Evolutionary conservation across 768 basidiomycete species (phyloP).

Genomic region (Boletus coccyginus): DNA sequence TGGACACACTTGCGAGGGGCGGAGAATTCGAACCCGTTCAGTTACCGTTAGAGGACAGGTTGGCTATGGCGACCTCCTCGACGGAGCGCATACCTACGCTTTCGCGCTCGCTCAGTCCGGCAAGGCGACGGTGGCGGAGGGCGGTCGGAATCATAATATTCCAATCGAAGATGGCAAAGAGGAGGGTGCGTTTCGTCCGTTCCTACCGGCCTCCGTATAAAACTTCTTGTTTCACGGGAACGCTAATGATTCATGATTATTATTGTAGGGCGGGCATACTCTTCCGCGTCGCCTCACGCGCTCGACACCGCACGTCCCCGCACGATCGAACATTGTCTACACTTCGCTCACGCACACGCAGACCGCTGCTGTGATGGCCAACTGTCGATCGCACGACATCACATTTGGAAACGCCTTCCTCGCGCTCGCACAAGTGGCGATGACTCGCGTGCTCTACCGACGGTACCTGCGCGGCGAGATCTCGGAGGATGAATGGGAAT

Average conservation of each 20-base stretch:
- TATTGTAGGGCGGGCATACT: conserved; percentile 53
- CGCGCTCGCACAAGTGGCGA: conserved; percentile 50
- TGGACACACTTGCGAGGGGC: conserved; percentile 37
- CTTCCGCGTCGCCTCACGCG: conserved; percentile 43
- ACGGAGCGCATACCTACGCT: conserved; percentile 36
- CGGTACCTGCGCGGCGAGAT: conserved; percentile 49
- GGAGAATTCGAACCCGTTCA: conserved; percentile 1
- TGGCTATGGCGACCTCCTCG: conserved; percentile 40
- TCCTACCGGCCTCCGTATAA: background rate
- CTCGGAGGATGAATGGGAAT: conserved; percentile 49
- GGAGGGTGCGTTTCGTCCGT: conserved; percentile 30
- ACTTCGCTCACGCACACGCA: conserved; percentile 29
- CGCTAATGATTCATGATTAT: background rate
- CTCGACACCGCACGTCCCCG: conserved; percentile 35
- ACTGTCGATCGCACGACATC: conserved; percentile 41
- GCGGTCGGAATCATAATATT: conserved; percentile 41
- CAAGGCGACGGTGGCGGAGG: conserved; percentile 43
- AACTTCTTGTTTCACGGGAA: background rate
- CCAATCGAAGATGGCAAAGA: conserved; percentile 28
- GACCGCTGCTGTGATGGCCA: conserved; percentile 32
- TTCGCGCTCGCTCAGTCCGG: conserved; percentile 27
- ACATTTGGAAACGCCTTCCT: conserved; percentile 53
- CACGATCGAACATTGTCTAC: conserved; percentile 29
- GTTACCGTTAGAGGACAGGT: conserved; percentile 35
- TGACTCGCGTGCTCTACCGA: conserved; percentile 49